Evolutionary conservation across 805 yeast species (phyloP).

Genomic region (Pichia deserticola): DNA sequence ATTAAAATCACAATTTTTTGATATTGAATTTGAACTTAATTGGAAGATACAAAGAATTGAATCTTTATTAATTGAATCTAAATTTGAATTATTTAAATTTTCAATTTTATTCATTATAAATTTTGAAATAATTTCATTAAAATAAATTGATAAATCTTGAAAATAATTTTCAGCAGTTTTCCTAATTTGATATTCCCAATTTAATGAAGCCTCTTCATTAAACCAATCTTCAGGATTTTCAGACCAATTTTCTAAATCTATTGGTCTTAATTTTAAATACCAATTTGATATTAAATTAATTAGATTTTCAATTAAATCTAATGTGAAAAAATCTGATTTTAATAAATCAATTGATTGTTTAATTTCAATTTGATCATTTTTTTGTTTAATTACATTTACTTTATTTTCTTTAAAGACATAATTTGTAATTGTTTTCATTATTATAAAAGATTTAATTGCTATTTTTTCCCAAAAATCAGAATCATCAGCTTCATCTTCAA

Average conservation of each 20-base stretch:
- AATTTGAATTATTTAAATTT: constrained; percentile 25
- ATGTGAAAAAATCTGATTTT: constrained; percentile 49
- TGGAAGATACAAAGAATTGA: constrained; percentile 79
- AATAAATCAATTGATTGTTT: constrained; percentile 47
- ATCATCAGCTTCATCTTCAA: constrained; percentile 29
- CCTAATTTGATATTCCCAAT: constrained; percentile 78
- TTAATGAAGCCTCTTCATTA: constrained; percentile 65
- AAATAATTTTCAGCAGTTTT: constrained; percentile 85
- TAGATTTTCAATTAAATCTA: constrained; percentile 46
- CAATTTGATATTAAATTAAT: constrained; percentile 62
- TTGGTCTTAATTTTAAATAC: constrained; percentile 67
- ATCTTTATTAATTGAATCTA: constrained; percentile 62
- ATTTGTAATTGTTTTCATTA: constrained; percentile 57
- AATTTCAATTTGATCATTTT: constrained; percentile 58
- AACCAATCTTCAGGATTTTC: constrained; percentile 92
- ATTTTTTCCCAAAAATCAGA: constrained; percentile 68
- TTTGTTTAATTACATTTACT: constrained; percentile 46
- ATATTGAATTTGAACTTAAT: constrained; percentile 59
- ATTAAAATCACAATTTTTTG: constrained; percentile 63
- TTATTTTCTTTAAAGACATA: constrained; percentile 63
- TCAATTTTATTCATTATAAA: constrained; percentile 55
- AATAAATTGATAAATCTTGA: constrained; percentile 61
- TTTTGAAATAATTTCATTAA: constrained; percentile 46
- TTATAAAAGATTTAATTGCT: constrained; percentile 56
- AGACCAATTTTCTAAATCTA: constrained; percentile 76